Base-by-base conservation (phyloP, 1,139 yeast genomes). In the Lizanozyma gosingica region DNA sequence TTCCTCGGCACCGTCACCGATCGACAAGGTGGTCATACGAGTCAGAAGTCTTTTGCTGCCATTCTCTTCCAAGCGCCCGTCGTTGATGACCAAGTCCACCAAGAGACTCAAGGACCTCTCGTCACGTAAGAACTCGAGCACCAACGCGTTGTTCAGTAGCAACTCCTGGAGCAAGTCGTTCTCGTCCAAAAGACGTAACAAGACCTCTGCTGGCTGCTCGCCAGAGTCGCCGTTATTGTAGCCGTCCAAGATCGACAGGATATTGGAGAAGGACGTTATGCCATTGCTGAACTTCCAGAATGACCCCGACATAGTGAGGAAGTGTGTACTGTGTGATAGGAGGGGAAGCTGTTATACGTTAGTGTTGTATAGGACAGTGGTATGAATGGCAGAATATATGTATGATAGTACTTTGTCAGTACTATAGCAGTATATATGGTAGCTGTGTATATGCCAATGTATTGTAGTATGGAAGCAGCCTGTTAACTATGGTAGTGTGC, bases 211-310 rank as follows among this genome's bases (percentile, higher is more conserved):
- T n/a, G 57, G n/a, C n/a, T n/a, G n/a, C n/a, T 45, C 29, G 45
- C 47, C 18, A 46, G 40, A 17, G 49, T 46, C 41, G 46, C 49
- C 16, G 46, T 39, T 64, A 46, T 70, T 70, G 39, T 76, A 71
- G 47, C 70, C 69, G 50, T 83, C 85, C 47, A 92, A 71, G 37
- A 90, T 70, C 41, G 81, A 79, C 47, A 86, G 79, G 43, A 90
- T 79, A 44, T 84, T 76, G 8, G 90, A 80, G 38, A 80, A 76
- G 40, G 87, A 78, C 40, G 88, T 77, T 59, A 84, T 84, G 47
- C 87, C 92, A 59, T 82, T 84, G 42, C 90, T 86, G 62, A 86
- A 84, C 60, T 86, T 83, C 97, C 97, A 90, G 61, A 88, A 90
- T 36, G 92, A 76, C 32, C 85, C 83, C 2, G 90, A 80, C 92